Evolutionary conservation across 2,329 filamentous ascomycete species (phyloP), one percentile per base, ranked within the genome.

Genomic region (Penicillium sp.): DNA sequence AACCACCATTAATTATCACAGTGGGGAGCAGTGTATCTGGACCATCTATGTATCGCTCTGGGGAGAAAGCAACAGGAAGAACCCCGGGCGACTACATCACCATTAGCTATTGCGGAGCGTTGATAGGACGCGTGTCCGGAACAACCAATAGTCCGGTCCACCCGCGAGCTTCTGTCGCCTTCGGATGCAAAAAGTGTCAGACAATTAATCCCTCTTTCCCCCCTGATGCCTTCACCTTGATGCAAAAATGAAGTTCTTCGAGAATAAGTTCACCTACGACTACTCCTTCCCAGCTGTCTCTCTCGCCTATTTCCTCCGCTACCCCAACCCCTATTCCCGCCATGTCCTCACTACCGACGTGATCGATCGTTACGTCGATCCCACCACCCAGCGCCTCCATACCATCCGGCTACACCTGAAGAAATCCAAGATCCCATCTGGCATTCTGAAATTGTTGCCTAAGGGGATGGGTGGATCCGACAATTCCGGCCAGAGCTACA

Each of bases 261-360:
- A 75, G 54, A 72, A 67, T 52, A 71, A 69, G 52, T 80, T 78
- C 64, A 77, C 71, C 54, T 83, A 83, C 69, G 74, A 79, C 59
- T 83, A 83, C 63, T 75, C 78, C 50, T 83, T 84, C 63, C 74
- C 78, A 45, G 78, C 80, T 56, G 80, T 83, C 39, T 79, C 79
- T 33, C 74, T 84, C 45, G 80, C 80, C 62, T 84, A 83, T 68
- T 83, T 83, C 65, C 75, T 84, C 39, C 80, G 80, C 54, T 84
- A 84, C 56, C 80, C 80, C 1, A 84, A 84, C 54, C 80, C 80
- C 18, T 83, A 82, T 67, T 77, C 76, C 35, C 76, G 72, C 43
- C 80, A 84, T 69, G 80, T 84, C 51, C 69, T 81, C 50, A 80
- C 77, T 35, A 82, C 79, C 54, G 80, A 84, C 68, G 80, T 81